A percentile compares a stretch with the other conserved stretches of the same genome.
phyloP scores from a whole-genome alignment of 2,329 filamentous ascomycete species.

The Pyrenochaeta sp. region DNA sequence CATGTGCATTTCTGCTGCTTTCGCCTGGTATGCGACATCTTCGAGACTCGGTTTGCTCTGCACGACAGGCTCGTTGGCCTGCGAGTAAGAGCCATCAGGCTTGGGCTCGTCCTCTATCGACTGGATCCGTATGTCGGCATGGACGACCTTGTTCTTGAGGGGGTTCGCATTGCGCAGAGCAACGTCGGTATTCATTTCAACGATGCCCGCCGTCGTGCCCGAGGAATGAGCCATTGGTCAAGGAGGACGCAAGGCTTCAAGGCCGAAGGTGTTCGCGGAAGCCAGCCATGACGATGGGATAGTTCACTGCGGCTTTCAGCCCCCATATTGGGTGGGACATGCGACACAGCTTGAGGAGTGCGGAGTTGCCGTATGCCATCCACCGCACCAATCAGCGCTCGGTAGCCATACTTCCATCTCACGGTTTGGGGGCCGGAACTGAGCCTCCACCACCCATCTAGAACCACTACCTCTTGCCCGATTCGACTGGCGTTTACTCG shows the following conservation, averaged over 20 bases:
- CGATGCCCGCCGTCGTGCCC: constrained; percentile 9
- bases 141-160: constrained; percentile 30
- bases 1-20: constrained; percentile 37
- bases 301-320: constrained; percentile 31
- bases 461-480: neutral
- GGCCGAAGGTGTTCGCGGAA: constrained; percentile 26
- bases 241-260: constrained; percentile 15
- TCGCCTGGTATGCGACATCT: constrained; percentile 25
- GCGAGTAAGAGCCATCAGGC: neutral
- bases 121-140: constrained; percentile 36
- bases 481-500: constrained; percentile 10
- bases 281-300: constrained; percentile 18
- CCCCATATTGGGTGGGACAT: constrained; percentile 34
- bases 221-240: constrained; percentile 22
- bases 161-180: constrained; percentile 24
- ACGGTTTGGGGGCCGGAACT: constrained; percentile 29
- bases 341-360: constrained; percentile 10
- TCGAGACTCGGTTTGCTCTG: constrained; percentile 9
- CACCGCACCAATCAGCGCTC: constrained; percentile 2
- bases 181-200: constrained; percentile 25
- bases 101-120: constrained; percentile 27
- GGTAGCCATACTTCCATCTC: neutral
- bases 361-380: constrained; percentile 3
- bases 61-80: constrained; percentile 7
- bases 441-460: constrained; percentile 5